Evolutionary conservation across 345 rosid genomes (phyloP), one percentile per base, ranked within the genome.

Genomic region (Kandelia obovata): DNA sequence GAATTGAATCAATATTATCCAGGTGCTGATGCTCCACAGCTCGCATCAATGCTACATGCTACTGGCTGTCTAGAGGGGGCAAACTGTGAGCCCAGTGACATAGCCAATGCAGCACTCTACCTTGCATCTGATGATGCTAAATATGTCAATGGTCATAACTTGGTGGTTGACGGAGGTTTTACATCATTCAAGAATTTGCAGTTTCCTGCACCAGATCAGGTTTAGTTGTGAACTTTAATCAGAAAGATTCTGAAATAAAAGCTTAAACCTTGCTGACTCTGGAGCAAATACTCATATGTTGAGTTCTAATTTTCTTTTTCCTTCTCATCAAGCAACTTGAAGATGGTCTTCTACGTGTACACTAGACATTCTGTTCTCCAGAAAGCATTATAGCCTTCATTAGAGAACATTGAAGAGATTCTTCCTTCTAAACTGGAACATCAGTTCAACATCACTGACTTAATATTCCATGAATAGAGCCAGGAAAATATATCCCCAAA

Each of bases 91-190:
- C 78, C 96, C 0, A 46, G n/a, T 17, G 96, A 94, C 64, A 73
- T 91, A 61, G 98, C 98, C 34, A 84, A 91, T 55, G 97, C 97
- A 20, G 97, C 97, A 17, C 76, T 91, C 47, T 94, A 85, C 72
- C 85, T 94, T 3, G 91, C 88, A 1, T 89, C 96, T 0, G 92
- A 84, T 49, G 97, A 88, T 73, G 91, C 98, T 5, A 90, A 88
- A 80, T 92, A 88, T 52, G 88, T 92, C 8, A 88, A 78, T 46
- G 98, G 95, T 20, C 97, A 89, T 78, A 94, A 94, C 69, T 72
- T 94, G 75, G 91, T 88, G 64, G 90, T 94, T 8, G 98, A 94
- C 75, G 98, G 98, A 75, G 98, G 97, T 16, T 87, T 91, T 77
- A 89, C 97, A 23, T 71, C 73, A 46, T 79, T 87, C 69, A 93